Evolutionary conservation across 805 yeast species (phyloP), one percentile per base, ranked within the genome.

Genomic region (Danielia oregonensis): DNA sequence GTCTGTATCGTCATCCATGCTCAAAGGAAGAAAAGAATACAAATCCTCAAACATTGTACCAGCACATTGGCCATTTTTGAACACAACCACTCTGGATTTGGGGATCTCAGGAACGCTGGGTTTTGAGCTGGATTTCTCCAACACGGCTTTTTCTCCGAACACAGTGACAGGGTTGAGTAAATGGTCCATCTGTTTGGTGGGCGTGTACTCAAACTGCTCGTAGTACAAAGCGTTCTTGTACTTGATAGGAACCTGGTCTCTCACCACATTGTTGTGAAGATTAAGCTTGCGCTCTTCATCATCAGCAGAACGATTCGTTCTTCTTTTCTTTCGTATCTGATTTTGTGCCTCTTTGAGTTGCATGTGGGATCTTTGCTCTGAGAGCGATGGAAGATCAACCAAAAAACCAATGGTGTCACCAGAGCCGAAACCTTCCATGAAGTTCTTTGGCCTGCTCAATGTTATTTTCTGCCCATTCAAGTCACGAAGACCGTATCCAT

Each of bases 401-500:
- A 86, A 57, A 37, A 93, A 54, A 0, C 98, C 97, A 19, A 93
- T 70, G 3, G 78, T 78, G 55, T 93, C 99, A 8, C 96, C 97
- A 1, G 78, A 57, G 18, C 62, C 60, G 46, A 87, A 78, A 2
- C 83, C 79, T 16, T 40, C 46, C 68, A 82, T 65, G 43, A 77
- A 75, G 22, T 72, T 69, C 17, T 59, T 53, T 0, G 87, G 86
- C 31, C 89, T 71, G 39, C 91, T 80, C 28, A 82, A 60, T 44
- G 93, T 94, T 16, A 93, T 70, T 18, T 75, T 76, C 45, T 85
- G 84, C 2, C 95, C 89, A 5, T 72, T 69, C 24, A 73, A 71
- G 59, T 91, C 97, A 39, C 97, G 70, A 2, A 93, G 52, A 2
- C 96, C 97, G 57, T 93, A 91, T 0, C 96, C 91, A 61, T 88